Evolutionary conservation across 345 rosid genomes (phyloP), one percentile per base, ranked within the genome.

Genomic region (Toxicodendron radicans): DNA sequence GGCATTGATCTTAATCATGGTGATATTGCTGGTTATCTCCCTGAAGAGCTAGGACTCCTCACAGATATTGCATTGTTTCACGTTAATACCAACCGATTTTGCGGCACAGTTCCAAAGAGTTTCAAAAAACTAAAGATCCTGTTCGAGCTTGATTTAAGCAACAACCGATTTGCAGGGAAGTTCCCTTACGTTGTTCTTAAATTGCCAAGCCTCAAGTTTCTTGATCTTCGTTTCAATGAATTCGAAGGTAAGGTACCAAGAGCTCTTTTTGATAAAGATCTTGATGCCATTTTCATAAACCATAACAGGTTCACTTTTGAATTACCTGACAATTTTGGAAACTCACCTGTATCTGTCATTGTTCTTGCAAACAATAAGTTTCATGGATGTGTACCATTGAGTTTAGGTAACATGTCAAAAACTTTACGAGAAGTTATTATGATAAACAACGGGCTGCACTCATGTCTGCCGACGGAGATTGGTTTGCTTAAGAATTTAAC

Each of bases 221-320:
- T 94, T 1, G 98, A 94, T 78, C 88, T 94, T 49, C 87, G 98
- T 66, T 94, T 83, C 77, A 92, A 94, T 20, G 97, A 94, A 67
- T 90, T 94, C 43, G 97, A 94, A 87, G 98, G 98, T 0, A 49
- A 53, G 7, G 70, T 92, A 75, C 97, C 97, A 0, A 76, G 69
- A 43, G 76, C 86, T 70, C 83, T 94, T 5, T 92, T 94, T 14
- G 86, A 94, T n/a, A 89, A 85, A 80, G 77, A 87, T 20, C 81
- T 94, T 0, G 98, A 94, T 65, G 97, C 96, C 30, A 67, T 94
- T 5, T 88, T 94, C 49, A 79, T 94, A 3, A 94, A 94, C 60
- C 77, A 90, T 66, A 94, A 94, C 79, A 80, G 93, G 83, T 88
- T 94, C 66, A 10, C 43, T 41, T 86, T 81, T 38, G 77, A 88